A percentile compares a stretch with the other conserved stretches of the same genome.
These are phyloP conservation scores for Musa itinerans DNA, from an alignment of 176 grass and related monocot genomes.

Conservation along the genomic window DNA sequence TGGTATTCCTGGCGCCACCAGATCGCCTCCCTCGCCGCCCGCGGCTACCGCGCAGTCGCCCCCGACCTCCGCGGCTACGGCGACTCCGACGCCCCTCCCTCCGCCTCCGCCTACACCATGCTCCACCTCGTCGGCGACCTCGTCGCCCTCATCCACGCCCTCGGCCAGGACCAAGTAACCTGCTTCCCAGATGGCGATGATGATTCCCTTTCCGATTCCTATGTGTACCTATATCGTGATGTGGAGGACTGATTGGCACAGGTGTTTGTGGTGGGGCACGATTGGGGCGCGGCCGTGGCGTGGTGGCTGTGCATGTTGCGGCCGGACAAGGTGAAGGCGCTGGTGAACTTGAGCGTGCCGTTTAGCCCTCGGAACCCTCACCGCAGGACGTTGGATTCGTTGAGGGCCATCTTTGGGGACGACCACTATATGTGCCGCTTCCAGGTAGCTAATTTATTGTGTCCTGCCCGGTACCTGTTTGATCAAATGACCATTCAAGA, in stretches of 20 bases:
- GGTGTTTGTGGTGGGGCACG: slow-evolving; percentile 50
- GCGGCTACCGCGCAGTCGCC: slow-evolving; percentile 31
- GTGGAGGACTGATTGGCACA: background rate
- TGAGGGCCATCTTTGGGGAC: slow-evolving; percentile 30
- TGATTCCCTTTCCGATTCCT: background rate
- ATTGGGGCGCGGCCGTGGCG: slow-evolving; percentile 38
- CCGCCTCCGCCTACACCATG: slow-evolving; percentile 24
- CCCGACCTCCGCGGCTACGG: slow-evolving; percentile 44
- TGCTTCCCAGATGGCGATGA: background rate
- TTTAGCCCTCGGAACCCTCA: slow-evolving; percentile 25
- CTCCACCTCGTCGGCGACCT: slow-evolving; percentile 40
- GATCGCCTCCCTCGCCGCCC: slow-evolving; percentile 25
- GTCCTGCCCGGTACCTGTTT: background rate
- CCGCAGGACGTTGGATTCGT: slow-evolving; percentile 22
- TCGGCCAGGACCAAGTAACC: slow-evolving; percentile 34
- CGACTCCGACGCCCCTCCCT: slow-evolving; percentile 26
- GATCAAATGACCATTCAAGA: background rate
- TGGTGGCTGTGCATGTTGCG: slow-evolving; percentile 39
- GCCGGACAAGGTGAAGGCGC: slow-evolving; percentile 36
- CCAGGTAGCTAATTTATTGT: slow-evolving; percentile 22
- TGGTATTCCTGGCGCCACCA: slow-evolving; percentile 53
- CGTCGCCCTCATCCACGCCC: slow-evolving; percentile 33
- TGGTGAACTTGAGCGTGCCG: slow-evolving; percentile 36
- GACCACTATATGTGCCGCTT: slow-evolving; percentile 43
- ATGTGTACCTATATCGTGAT: background rate